These are phyloP conservation scores for Pinus tabuliformis DNA, from an alignment of 75 land plant genomes.

Conservation along the genomic window DNA sequence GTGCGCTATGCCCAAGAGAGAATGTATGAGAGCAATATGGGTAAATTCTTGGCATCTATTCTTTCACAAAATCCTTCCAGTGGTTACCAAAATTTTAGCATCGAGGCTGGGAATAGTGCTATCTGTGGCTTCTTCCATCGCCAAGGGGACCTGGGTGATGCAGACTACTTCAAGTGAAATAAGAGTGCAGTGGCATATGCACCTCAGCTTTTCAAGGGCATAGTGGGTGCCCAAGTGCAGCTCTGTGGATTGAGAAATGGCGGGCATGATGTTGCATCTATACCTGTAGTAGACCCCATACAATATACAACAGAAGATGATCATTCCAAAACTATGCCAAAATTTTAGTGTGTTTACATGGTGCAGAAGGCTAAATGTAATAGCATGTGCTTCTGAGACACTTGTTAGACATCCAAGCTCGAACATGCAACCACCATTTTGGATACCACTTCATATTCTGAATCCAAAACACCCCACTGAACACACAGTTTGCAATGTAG, in stretches of 20 bases:
- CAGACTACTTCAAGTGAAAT: conserved; percentile 43
- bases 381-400: too few relatives aligned
- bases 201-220: conserved; percentile 27
- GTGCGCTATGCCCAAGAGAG: background rate
- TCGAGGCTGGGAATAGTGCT: conserved; percentile 21
- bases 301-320: too few relatives aligned
- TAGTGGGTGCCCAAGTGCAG: conserved; percentile 43
- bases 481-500: too few relatives aligned
- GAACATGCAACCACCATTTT: too few relatives aligned
- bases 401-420: too few relatives aligned
- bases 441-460: too few relatives aligned
- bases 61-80: conserved; percentile 22
- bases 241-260: background rate
- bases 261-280: too few relatives aligned
- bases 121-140: conserved; percentile 59
- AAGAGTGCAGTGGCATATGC: conserved; percentile 13
- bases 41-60: conserved; percentile 28
- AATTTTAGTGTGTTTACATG: too few relatives aligned
- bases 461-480: too few relatives aligned
- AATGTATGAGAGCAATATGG: background rate
- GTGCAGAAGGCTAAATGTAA: too few relatives aligned
- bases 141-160: conserved; percentile 46
- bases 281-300: too few relatives aligned
- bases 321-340: too few relatives aligned
- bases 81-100: conserved; percentile 40